These are phyloP conservation scores for Parsonsia alboflavescens DNA, from an alignment of 257 asterid species.

Conservation along the genomic window DNA sequence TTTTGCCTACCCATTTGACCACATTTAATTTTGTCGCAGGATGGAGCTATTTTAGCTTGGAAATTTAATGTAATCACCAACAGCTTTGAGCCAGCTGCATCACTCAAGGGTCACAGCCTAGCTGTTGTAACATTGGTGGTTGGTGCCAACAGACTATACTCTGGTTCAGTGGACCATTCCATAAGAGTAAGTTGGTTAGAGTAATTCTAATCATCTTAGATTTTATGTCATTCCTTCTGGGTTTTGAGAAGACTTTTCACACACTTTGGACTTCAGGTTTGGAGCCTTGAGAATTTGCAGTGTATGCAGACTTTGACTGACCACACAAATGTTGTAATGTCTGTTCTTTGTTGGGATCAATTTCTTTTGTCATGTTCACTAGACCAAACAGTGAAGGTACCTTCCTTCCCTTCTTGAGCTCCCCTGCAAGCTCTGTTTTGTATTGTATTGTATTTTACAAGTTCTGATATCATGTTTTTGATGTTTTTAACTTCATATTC, in stretches of 20 bases:
- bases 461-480: not conserved
- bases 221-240: conserved; percentile 6
- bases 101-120: conserved; percentile 75
- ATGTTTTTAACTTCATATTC: conserved; percentile 1
- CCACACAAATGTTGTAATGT: conserved; percentile 87
- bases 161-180: conserved; percentile 92
- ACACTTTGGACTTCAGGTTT: conserved; percentile 49
- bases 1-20: not conserved
- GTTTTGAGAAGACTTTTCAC: not conserved
- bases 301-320: conserved; percentile 75
- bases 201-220: conserved; percentile 6
- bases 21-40: conserved; percentile 40
- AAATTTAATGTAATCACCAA: conserved; percentile 71
- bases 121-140: conserved; percentile 88
- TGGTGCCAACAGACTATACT: conserved; percentile 76
- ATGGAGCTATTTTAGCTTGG: conserved; percentile 83
- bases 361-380: conserved; percentile 92
- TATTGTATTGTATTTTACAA: not conserved
- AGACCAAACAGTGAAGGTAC: conserved; percentile 86
- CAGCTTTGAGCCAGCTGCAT: conserved; percentile 82
- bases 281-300: conserved; percentile 91
- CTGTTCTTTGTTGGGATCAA: conserved; percentile 97
- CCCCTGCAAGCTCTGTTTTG: not conserved
- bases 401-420: not conserved
- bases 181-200: conserved; percentile 48